Conservation (phyloP, 2,329 filamentous ascomycete genomes). For the Volutella citrinella region DNA sequence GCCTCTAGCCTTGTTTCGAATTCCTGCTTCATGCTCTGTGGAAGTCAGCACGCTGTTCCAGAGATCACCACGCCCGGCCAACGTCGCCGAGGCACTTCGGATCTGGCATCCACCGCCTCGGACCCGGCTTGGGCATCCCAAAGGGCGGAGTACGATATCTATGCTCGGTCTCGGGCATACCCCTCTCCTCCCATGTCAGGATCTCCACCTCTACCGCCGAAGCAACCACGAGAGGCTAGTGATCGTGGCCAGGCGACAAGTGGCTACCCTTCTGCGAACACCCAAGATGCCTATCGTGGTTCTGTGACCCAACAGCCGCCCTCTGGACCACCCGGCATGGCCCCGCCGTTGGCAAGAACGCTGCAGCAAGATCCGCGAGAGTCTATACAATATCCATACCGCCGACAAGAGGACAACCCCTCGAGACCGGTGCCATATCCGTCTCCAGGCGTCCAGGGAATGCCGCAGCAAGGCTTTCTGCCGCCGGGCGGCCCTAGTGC, state of each 20-base stretch:
- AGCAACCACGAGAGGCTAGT: conserved; percentile 55
- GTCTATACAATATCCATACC: too few species aligned
- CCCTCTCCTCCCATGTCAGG: conserved; percentile 74
- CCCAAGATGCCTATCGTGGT: conserved; percentile 51
- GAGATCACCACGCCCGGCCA: conserved; percentile 51
- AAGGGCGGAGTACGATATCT: conserved; percentile 49
- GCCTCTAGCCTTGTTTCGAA: too few species aligned
- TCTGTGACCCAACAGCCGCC: conserved; percentile 26
- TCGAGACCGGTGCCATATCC: conserved; percentile 20
- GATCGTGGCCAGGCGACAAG: conserved; percentile 47
- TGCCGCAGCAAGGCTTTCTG: conserved; percentile 21
- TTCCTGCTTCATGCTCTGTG: conserved; percentile 53
- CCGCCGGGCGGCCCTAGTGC: conserved; percentile 15
- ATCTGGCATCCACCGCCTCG: conserved; percentile 54
- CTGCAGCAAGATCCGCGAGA: conserved; percentile 29
- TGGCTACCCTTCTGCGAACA: conserved; percentile 40
- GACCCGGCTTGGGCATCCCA: conserved; percentile 41
- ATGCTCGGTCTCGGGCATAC: conserved; percentile 59
- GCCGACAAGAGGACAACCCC: too few species aligned
- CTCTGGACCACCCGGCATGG: too few species aligned
- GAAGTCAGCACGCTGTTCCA: conserved; percentile 40
- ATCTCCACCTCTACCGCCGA: conserved; percentile 60
- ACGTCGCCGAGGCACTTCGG: conserved; percentile 55
- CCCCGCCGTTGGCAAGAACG: conserved; percentile 22
- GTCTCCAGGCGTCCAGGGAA: conserved; percentile 23